These are phyloP conservation scores for Pseudoturritis turrita DNA, from an alignment of 345 rosid species.

Conservation along the genomic window DNA sequence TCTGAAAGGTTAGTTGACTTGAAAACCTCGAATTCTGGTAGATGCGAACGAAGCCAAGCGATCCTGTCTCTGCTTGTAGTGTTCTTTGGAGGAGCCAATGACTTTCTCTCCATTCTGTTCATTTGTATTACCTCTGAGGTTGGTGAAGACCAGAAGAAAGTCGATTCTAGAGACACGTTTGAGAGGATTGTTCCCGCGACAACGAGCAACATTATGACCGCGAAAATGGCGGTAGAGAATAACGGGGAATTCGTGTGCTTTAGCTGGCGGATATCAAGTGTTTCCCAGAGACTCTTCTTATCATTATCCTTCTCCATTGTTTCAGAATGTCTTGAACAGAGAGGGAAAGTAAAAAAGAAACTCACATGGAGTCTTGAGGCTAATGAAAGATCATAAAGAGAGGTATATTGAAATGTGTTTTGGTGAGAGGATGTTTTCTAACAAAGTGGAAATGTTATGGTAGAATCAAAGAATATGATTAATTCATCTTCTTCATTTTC, in stretches of 20 bases:
- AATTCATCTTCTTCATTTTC: not conserved
- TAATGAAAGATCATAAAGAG: not conserved
- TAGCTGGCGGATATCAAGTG: constrained; percentile 13
- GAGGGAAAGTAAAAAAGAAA: constrained; percentile 13
- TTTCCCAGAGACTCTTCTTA: constrained; percentile 14
- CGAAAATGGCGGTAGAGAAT: constrained; percentile 27
- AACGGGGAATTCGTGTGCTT: constrained; percentile 25
- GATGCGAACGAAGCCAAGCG: constrained; percentile 44
- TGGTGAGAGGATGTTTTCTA: constrained; percentile 4
- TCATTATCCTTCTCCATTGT: constrained; percentile 27
- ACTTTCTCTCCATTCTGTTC: constrained; percentile 27
- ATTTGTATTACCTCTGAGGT: constrained; percentile 16
- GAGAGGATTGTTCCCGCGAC: constrained; percentile 31
- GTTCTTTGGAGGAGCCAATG: constrained; percentile 45
- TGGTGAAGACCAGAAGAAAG: not conserved
- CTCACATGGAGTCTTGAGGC: not conserved
- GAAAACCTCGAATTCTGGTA: constrained; percentile 42
- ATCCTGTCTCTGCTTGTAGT: constrained; percentile 43
- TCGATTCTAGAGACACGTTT: constrained; percentile 21
- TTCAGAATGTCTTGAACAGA: constrained; percentile 15
- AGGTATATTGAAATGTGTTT: constrained; percentile 4
- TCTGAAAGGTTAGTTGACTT: constrained; percentile 40
- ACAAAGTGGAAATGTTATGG: not conserved
- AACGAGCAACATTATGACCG: constrained; percentile 38
- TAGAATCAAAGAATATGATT: not conserved